Evolutionary conservation across 257 asterid species (phyloP).

Genomic region (Primulina eburnea): DNA sequence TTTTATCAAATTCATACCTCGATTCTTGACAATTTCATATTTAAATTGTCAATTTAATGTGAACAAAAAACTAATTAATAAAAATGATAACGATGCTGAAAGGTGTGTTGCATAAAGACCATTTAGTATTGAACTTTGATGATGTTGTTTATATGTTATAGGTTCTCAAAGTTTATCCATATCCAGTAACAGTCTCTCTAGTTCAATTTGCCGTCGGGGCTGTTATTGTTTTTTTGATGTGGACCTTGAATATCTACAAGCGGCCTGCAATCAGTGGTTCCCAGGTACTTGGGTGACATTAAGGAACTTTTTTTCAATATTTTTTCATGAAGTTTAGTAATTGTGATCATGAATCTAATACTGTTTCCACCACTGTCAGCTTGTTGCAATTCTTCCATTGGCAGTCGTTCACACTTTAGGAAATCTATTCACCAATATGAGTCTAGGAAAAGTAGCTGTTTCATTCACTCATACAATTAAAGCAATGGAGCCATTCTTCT

Average conservation of each 20-base stretch:
- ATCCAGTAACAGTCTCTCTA: slow-evolving; percentile 79
- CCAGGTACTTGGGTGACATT: slow-evolving; percentile 49
- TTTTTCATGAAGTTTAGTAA: slow-evolving; percentile 9
- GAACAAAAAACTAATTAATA: not conserved
- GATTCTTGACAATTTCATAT: not conserved
- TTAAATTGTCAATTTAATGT: not conserved
- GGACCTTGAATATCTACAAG: slow-evolving; percentile 78
- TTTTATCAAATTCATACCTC: not conserved
- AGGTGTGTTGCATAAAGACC: not conserved
- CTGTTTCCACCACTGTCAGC: slow-evolving; percentile 41
- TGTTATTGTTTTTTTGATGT: slow-evolving; percentile 68
- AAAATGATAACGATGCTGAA: no score
- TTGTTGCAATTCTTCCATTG: slow-evolving; percentile 72
- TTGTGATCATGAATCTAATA: not conserved
- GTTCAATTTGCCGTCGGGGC: slow-evolving; percentile 87
- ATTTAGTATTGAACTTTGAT: slow-evolving; percentile 14
- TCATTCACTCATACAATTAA: slow-evolving; percentile 92
- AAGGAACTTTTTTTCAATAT: not conserved
- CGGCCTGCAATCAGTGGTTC: slow-evolving; percentile 83
- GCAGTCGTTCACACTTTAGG: slow-evolving; percentile 85
- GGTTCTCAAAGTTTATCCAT: slow-evolving; percentile 81
- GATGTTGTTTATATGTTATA: slow-evolving; percentile 26
- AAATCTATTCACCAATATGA: slow-evolving; percentile 89
- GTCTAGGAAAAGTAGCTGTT: slow-evolving; percentile 92
- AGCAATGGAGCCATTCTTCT: slow-evolving; percentile 95